These are phyloP conservation scores for Gryganskiella cystojenkinii DNA, from an alignment of 192 early-diverging fungal species.

Conservation along the genomic window DNA sequence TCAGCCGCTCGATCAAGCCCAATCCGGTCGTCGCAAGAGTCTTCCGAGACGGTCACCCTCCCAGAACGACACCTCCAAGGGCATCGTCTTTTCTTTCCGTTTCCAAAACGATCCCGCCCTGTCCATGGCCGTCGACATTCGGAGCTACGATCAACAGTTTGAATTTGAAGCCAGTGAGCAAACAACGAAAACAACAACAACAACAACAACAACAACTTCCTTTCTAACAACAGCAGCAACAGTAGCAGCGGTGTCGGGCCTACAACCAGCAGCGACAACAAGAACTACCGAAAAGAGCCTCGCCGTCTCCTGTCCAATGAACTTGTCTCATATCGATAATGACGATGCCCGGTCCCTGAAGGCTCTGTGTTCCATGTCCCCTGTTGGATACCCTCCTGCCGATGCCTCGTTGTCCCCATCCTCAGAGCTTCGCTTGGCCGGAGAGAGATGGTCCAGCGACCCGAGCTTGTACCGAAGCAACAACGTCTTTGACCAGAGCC, in stretches of 20 bases:
- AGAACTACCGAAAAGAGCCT: background rate
- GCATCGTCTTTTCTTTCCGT: constrained; percentile 44
- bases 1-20: constrained; percentile 17
- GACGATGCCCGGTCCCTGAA: constrained; percentile 3
- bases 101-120: constrained; percentile 40
- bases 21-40: constrained; percentile 17
- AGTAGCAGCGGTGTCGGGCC: background rate
- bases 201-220: too few relatives aligned
- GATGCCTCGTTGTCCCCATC: background rate
- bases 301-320: background rate
- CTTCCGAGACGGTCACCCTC: constrained; percentile 32
- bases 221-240: too few relatives aligned
- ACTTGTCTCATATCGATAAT: constrained; percentile 13
- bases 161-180: constrained; percentile 1
- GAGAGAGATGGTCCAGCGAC: constrained; percentile 40
- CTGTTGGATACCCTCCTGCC: background rate
- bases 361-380: too few relatives aligned
- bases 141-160: constrained; percentile 48
- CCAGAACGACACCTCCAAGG: constrained; percentile 40
- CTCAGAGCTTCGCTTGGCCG: constrained; percentile 18
- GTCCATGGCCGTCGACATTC: constrained; percentile 41
- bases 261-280: background rate
- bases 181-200: background rate
- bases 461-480: constrained; percentile 27
- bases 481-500: constrained; percentile 36